Evolutionary conservation across 345 rosid species (phyloP), one percentile per base, ranked within the genome.

Genomic region (Stellera chamaejasme): DNA sequence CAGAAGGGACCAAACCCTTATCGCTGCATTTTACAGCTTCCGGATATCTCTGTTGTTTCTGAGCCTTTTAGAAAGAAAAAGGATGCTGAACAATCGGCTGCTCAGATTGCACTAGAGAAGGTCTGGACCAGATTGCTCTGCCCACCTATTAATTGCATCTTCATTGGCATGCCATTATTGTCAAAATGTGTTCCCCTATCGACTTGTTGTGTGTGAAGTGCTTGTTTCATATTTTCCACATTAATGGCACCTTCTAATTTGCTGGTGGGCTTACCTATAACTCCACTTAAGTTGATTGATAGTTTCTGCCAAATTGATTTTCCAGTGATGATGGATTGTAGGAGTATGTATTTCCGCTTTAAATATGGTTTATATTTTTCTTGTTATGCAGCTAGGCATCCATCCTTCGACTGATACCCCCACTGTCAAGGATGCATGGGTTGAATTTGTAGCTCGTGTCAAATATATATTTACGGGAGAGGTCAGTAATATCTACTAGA

Each of bases 11-110:
- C 97, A 19, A 71, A 81, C 48, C 84, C 77, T 54, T 92, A 73
- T 69, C 82, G 87, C 10, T 88, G 97, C 77, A 70, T 59, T 63
- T 81, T 92, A 78, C 75, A 88, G 66, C 91, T 92, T 58, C 97
- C 97, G 1, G 91, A 86, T 2, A 60, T 81, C 44, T 64, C 73
- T 58, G 80, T 92, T 54, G 73, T 78, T 16, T 84, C 97, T 0
- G 84, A 57, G 16, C 71, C 68, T 6, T 88, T 69, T 49, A 79
- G 65, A 69, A 92, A 77, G 75, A 92, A 92, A 76, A 88, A 92
- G 70, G 97, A 92, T 15, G 87, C 98, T 0, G 97, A 92, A 74
- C 98, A 84, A 60, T 79, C 80, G 74, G 97, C 97, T 66, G 97
- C 97, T 48, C 80, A 92, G 76, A 65, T 79, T 69, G 98, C 96